A percentile compares a stretch with the other conserved stretches of the same genome.
phyloP scores from a whole-genome alignment of 169 alveolate genomes.

The Plasmodium falciparum region DNA sequence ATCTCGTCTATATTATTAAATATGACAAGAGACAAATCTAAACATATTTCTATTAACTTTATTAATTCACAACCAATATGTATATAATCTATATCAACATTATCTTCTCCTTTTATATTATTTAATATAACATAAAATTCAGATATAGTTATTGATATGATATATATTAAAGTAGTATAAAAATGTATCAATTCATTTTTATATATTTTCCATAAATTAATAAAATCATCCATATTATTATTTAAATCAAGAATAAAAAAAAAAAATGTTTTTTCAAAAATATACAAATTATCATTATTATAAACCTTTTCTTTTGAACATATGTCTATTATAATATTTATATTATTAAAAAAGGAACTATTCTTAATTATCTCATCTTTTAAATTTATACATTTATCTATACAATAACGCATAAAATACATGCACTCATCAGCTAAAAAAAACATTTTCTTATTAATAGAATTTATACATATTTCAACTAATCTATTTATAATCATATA shows the following conservation, averaged over 20 bases:
- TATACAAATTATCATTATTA: conserved; percentile 13
- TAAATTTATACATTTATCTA: conserved; percentile 40
- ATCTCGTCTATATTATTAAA: conserved; percentile 15
- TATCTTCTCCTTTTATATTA: conserved; percentile 8
- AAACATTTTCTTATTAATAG: conserved; percentile 35
- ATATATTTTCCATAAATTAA: conserved; percentile 41
- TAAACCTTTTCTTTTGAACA: conserved; percentile 28
- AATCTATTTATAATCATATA: conserved; percentile 51
- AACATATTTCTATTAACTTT: conserved; percentile 51
- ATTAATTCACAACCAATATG: conserved; percentile 42
- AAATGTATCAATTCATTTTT: conserved; percentile 17
- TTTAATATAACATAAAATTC: conserved; percentile 16
- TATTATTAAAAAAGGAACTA: conserved; percentile 24
- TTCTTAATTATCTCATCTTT: conserved; percentile 26
- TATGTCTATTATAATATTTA: conserved; percentile 30
- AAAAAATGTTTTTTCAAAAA: conserved; percentile 53
- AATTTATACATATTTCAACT: conserved; percentile 49
- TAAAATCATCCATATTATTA: conserved; percentile 10
- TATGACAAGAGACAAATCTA: conserved; percentile 15
- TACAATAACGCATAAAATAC: conserved; percentile 71
- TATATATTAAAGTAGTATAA: conserved; percentile 23
- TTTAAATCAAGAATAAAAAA: conserved; percentile 50
- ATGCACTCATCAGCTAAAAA: conserved; percentile 54
- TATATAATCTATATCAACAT: neutral
- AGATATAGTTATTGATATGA: conserved; percentile 29